Evolutionary conservation across 192 early-diverging fungal genomes (phyloP).

Genomic region (Globomyces pollinis-pini): DNA sequence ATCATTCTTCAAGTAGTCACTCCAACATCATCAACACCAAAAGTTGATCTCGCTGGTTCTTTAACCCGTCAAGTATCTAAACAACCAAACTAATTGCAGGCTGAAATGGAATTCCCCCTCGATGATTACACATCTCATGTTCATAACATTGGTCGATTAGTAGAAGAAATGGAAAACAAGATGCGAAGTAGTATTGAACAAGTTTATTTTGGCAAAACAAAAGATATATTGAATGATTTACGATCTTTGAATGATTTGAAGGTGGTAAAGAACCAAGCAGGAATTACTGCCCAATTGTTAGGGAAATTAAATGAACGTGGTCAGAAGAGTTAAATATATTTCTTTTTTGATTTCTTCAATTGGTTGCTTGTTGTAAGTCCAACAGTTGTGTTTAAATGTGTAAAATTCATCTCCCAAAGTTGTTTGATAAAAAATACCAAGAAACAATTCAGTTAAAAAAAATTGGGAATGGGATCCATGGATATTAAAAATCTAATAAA

Average conservation of each 20-base stretch:
- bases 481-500: too few species aligned
- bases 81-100: constrained; percentile 38
- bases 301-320: constrained; percentile 58
- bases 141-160: constrained; percentile 89
- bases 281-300: constrained; percentile 35
- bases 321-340: too few species aligned
- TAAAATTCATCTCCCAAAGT: too few species aligned
- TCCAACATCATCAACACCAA: constrained; percentile 49
- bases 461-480: too few species aligned
- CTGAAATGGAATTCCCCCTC: constrained; percentile 72
- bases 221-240: constrained; percentile 92
- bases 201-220: constrained; percentile 97
- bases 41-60: constrained; percentile 81
- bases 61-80: constrained; percentile 77
- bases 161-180: constrained; percentile 98
- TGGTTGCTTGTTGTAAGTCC: too few species aligned
- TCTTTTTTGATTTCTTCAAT: too few species aligned
- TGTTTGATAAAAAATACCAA: too few species aligned
- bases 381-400: too few species aligned
- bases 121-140: constrained; percentile 75
- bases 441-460: too few species aligned
- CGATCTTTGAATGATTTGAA: constrained; percentile 39
- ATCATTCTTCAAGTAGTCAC: constrained; percentile 90
- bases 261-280: neutral
- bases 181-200: constrained; percentile 90